Evolutionary conservation across 768 basidiomycete species (phyloP).

Genomic region (Leucosporidium scottii): DNA sequence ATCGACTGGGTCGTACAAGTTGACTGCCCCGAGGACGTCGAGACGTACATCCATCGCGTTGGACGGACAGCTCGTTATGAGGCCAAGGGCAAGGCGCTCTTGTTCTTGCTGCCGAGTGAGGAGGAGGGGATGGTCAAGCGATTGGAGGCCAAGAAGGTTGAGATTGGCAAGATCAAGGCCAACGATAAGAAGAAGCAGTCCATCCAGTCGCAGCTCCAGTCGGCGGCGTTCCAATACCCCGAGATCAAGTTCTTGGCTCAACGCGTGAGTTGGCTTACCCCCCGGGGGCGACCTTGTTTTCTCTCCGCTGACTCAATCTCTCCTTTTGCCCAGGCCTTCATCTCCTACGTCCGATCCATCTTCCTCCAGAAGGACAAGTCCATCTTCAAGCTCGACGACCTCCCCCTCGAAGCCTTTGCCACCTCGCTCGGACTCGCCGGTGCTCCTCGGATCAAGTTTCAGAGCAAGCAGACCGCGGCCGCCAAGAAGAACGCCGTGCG

Average conservation of each 20-base stretch:
- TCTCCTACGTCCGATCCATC: conserved; percentile 88
- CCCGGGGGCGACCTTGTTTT: too few species aligned
- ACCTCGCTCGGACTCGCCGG: conserved; percentile 88
- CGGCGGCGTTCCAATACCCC: conserved; percentile 84
- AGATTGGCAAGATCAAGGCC: conserved; percentile 69
- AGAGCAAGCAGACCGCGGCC: conserved; percentile 58
- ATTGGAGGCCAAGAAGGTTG: conserved; percentile 64
- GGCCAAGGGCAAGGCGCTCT: conserved; percentile 73
- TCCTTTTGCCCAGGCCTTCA: conserved; percentile 62
- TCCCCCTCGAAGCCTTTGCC: conserved; percentile 77
- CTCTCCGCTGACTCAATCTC: not conserved
- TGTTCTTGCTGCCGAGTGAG: conserved; percentile 81
- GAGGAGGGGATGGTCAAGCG: conserved; percentile 79
- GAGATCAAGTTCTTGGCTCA: conserved; percentile 97
- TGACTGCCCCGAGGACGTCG: conserved; percentile 93
- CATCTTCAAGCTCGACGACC: conserved; percentile 74
- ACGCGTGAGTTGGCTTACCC: conserved; percentile 63
- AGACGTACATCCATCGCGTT: conserved; percentile 95
- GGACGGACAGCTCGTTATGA: conserved; percentile 92
- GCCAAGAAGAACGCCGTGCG: conserved; percentile 67
- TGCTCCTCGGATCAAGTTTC: conserved; percentile 88
- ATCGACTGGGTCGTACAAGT: conserved; percentile 96
- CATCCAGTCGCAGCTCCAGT: conserved; percentile 82
- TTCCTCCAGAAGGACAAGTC: conserved; percentile 89
- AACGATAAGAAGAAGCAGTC: conserved; percentile 70